These are phyloP conservation scores for Huiozyma sinensis DNA, from an alignment of 805 yeast genomes.

Conservation along the genomic window DNA sequence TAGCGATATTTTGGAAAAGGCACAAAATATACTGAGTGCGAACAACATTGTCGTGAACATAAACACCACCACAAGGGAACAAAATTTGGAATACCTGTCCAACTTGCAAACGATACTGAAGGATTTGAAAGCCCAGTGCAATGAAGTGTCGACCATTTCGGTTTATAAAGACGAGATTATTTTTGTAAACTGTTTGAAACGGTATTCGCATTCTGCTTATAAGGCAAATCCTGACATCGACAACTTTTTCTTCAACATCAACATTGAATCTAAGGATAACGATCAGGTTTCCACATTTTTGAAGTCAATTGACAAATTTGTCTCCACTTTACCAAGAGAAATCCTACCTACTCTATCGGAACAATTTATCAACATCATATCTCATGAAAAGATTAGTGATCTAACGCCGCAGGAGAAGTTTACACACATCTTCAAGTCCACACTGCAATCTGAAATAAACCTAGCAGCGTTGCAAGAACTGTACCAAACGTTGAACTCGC, in stretches of 20 bases:
- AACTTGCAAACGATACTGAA: conserved; percentile 62
- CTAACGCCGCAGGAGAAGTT: conserved; percentile 27
- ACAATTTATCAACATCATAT: conserved; percentile 30
- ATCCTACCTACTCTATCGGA: conserved; percentile 26
- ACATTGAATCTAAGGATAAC: conserved; percentile 4
- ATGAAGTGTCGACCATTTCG: conserved; percentile 49
- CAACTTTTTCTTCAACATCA: conserved; percentile 17
- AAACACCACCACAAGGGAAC: conserved; percentile 14
- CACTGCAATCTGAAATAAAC: conserved; percentile 34
- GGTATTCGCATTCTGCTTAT: conserved; percentile 26
- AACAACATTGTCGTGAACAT: conserved; percentile 13
- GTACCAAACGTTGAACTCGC: conserved; percentile 31
- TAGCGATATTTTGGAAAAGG: conserved; percentile 38
- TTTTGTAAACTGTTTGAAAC: conserved; percentile 21
- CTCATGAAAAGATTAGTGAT: conserved; percentile 21
- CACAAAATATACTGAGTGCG: conserved; percentile 27
- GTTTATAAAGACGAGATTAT: conserved; percentile 27
- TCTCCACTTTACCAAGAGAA: conserved; percentile 30
- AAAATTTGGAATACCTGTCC: conserved; percentile 43
- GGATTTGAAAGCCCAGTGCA: conserved; percentile 51
- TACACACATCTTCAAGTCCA: conserved; percentile 30
- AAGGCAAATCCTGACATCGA: conserved; percentile 22
- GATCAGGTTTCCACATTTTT: conserved; percentile 22
- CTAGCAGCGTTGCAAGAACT: conserved; percentile 29
- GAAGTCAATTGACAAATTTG: conserved; percentile 31